A percentile compares a stretch with the other conserved stretches of the same genome.
Evolutionary conservation across 2,329 filamentous ascomycete genomes (phyloP).

Genomic region (Pseudogymnoascus destructans): DNA sequence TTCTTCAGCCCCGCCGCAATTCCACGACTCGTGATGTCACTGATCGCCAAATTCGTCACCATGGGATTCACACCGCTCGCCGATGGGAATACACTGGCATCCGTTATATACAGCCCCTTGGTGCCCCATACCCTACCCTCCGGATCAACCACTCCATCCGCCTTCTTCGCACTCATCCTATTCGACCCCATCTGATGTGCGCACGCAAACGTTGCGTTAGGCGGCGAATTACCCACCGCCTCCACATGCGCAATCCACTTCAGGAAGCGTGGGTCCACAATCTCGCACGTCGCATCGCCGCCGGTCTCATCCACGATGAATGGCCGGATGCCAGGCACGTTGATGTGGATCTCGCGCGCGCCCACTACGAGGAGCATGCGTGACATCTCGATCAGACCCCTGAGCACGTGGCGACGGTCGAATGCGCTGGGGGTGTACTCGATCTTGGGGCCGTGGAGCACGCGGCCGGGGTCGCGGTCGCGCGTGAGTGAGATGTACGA

Average conservation of each 20-base stretch:
- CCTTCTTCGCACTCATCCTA: conserved; percentile 45
- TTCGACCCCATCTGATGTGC: conserved; percentile 75
- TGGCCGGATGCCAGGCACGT: conserved; percentile 46
- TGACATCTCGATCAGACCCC: conserved; percentile 57
- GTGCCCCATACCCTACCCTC: conserved; percentile 52
- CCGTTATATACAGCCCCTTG: conserved; percentile 53
- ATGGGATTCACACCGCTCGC: conserved; percentile 74
- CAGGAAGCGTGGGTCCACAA: conserved; percentile 42
- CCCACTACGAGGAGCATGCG: conserved; percentile 69
- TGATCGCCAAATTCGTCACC: conserved; percentile 61
- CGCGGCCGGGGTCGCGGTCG: conserved; percentile 61
- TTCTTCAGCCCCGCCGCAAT: conserved; percentile 35
- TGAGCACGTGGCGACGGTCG: conserved; percentile 58
- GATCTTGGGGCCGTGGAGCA: conserved; percentile 56
- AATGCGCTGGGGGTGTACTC: conserved; percentile 58
- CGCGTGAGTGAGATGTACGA: conserved; percentile 62
- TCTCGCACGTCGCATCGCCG: background rate
- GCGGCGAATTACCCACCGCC: conserved; percentile 36
- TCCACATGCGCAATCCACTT: conserved; percentile 44
- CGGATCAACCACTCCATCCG: conserved; percentile 44
- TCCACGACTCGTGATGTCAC: conserved; percentile 49
- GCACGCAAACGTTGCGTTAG: conserved; percentile 44
- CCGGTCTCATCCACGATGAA: conserved; percentile 33
- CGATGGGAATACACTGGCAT: conserved; percentile 63
- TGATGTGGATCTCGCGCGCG: conserved; percentile 64